Percentiles rank a stretch among this genome's conserved stretches.
Evolutionary conservation across 129 eudicot species (phyloP).

Genomic region (Saposhnikovia divaricata): DNA sequence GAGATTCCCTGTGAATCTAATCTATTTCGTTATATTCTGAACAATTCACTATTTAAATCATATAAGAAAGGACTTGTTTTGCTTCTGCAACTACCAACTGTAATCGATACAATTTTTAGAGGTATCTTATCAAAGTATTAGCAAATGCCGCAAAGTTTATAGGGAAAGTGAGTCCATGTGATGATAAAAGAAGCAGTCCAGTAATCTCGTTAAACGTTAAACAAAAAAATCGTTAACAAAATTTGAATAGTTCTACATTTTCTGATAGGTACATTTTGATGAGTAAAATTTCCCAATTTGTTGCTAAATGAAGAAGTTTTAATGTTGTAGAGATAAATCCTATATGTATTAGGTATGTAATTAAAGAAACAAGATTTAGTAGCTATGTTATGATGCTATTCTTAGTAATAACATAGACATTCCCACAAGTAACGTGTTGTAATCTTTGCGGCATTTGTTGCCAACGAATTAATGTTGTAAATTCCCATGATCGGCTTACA

Average conservation of each 20-base stretch:
- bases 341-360: background rate
- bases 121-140: background rate
- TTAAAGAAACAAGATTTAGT: background rate
- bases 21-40: background rate
- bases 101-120: background rate
- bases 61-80: background rate
- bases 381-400: background rate
- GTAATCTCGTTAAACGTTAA: background rate
- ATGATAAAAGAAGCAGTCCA: background rate
- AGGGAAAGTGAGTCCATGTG: background rate
- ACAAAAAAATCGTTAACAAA: background rate
- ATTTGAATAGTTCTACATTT: background rate
- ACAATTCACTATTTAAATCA: background rate
- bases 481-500: background rate
- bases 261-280: background rate
- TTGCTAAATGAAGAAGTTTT: background rate
- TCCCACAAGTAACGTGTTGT: background rate
- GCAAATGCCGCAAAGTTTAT: background rate
- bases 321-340: background rate
- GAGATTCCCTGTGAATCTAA: too few species aligned
- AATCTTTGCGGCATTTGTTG: background rate
- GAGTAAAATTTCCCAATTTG: background rate
- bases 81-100: background rate
- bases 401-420: background rate
- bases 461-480: background rate